Evolutionary conservation across 1,284 basidiomycete species (phyloP).

Genomic region (Rhodotorula mucilaginosa): DNA sequence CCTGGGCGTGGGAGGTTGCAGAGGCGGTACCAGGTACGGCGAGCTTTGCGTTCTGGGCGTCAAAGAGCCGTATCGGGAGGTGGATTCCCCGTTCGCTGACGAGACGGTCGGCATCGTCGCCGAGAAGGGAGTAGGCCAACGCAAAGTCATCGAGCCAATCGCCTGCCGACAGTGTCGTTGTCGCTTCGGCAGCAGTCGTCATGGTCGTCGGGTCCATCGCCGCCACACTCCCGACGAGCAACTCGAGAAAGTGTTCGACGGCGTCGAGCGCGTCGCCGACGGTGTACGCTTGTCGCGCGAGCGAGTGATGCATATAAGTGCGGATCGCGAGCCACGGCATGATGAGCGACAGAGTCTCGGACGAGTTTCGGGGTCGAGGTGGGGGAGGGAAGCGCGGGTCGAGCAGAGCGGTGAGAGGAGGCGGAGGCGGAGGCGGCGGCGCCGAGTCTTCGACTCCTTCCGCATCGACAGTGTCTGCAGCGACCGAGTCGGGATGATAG

Average conservation of each 20-base stretch:
- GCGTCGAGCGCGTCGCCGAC: slow-evolving; percentile 53
- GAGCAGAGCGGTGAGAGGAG: slow-evolving; percentile 3
- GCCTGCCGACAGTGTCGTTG: not conserved
- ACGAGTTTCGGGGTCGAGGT: not conserved
- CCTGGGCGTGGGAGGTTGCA: not conserved
- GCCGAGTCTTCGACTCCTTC: not conserved
- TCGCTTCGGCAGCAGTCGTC: slow-evolving; percentile 6
- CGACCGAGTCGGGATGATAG: not conserved
- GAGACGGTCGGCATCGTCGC: not conserved
- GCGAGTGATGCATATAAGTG: slow-evolving; percentile 54
- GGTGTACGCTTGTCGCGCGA: slow-evolving; percentile 56
- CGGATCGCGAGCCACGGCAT: slow-evolving; percentile 45
- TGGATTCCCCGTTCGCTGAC: slow-evolving; percentile 4
- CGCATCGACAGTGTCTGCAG: not conserved
- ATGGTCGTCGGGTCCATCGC: not conserved
- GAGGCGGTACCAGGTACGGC: not conserved
- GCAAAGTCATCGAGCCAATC: slow-evolving; percentile 53
- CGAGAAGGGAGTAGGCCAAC: slow-evolving; percentile 50
- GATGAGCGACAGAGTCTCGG: not conserved
- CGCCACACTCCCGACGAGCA: slow-evolving; percentile 42
- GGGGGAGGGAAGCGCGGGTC: not conserved
- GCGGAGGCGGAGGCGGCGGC: not conserved
- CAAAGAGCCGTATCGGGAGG: slow-evolving; percentile 29
- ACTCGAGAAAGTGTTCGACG: slow-evolving; percentile 51
- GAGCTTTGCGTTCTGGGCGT: slow-evolving; percentile 25